Conservation (phyloP, 805 yeast species). For the Tetrapisispora fleetii region DNA sequence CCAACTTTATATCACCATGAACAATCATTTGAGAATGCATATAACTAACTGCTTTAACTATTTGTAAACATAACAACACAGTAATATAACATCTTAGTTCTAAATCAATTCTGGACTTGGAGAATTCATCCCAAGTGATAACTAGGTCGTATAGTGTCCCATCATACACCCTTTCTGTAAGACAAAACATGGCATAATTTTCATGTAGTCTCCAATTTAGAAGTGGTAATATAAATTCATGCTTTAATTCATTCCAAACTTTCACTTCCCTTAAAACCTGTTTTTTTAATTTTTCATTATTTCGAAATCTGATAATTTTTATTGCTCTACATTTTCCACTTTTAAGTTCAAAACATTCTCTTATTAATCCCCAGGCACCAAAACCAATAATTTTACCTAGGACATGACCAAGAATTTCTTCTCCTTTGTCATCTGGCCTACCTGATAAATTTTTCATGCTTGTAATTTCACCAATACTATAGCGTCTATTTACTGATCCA, state of each 20-base stretch:
- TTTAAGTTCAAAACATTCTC: constrained; percentile 46
- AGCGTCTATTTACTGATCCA: background rate
- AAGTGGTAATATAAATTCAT: constrained; percentile 56
- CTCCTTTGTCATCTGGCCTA: constrained; percentile 53
- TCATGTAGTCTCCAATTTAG: constrained; percentile 51
- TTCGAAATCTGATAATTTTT: constrained; percentile 46
- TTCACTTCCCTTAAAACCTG: constrained; percentile 62
- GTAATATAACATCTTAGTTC: constrained; percentile 30
- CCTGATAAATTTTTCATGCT: background rate
- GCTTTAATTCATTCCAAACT: constrained; percentile 64
- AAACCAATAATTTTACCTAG: constrained; percentile 71
- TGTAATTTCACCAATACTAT: background rate
- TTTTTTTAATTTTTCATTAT: constrained; percentile 40
- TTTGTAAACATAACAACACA: constrained; percentile 38
- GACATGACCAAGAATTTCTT: constrained; percentile 48
- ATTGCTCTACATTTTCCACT: constrained; percentile 42
- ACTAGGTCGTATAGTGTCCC: constrained; percentile 79
- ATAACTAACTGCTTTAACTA: constrained; percentile 49
- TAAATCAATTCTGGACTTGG: constrained; percentile 22
- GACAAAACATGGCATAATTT: constrained; percentile 52
- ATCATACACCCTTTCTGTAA: constrained; percentile 56
- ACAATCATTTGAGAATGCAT: constrained; percentile 52
- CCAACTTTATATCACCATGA: constrained; percentile 79
- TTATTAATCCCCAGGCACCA: constrained; percentile 84
- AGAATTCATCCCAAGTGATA: constrained; percentile 49